Base-by-base conservation (phyloP, 495 filamentous ascomycete species). In the Neurospora tetrasperma region DNA sequence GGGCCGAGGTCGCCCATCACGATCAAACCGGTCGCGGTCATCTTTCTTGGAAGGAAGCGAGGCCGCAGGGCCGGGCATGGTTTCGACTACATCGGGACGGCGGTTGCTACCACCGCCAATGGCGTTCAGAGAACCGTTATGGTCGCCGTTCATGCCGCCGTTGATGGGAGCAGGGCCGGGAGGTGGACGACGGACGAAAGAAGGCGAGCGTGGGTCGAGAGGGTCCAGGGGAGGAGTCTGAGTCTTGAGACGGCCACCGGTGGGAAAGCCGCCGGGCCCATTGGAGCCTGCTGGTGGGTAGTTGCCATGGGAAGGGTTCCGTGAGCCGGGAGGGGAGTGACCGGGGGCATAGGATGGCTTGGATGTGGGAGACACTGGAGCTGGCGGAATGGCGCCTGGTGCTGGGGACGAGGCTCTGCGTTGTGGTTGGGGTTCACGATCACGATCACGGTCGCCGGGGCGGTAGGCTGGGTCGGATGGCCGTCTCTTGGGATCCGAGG, bases 51-150 rank as follows among this genome's bases (percentile, higher is more conserved):
- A 20, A 35, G 43, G 70, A 2, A 44, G 38, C 12, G 44, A 40
- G 31, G 46, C 71, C 7, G 71, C 71, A n/a, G 71, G 71, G 5
- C 71, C 71, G 71, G 71, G 42, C 18, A 71, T 66, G 23, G 44
- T 38, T 40, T 71, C 71, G 38, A 66, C 42, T 9, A 35, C 6
- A 3, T 66, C 54, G 27, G 54, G 54, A 66, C 54, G 54, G 27
- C 54, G 54, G 54, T 7, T 62, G 44, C 7, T 48, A 2, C 27
- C 27, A 35, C 54, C 12, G 54, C 54, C 54, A 2, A 66, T 66
- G 27, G 27, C 54, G 7, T 66, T 66, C 54, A 66, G 4, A 18
- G 54, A 66, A 31, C 54, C 54, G 4, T 18, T 18, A 14, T 66
- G 54, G 14, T 66, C 54, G 27, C 27, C 54, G 14, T 66, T 35